phyloP scores from a whole-genome alignment of 208 protist species.

The Crithidia bombi region DNA sequence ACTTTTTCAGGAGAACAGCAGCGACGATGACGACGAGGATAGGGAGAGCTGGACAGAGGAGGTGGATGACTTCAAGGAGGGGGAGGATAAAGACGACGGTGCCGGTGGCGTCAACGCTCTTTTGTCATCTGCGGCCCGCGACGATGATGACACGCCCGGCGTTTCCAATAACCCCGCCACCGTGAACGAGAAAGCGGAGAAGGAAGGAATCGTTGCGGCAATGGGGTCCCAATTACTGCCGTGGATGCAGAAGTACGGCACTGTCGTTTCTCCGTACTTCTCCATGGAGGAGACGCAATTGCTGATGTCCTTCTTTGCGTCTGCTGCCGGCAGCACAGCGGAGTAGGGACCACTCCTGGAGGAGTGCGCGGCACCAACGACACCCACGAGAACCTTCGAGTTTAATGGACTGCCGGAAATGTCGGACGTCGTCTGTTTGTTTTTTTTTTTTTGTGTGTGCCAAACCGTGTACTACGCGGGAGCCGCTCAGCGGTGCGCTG shows the following conservation, averaged over 20 bases:
- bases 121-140: background rate
- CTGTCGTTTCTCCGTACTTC: slow-evolving; percentile 31
- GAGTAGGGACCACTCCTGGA: no score
- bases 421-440: no score
- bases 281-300: slow-evolving; percentile 17
- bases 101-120: background rate
- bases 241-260: slow-evolving; percentile 28
- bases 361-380: no score
- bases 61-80: background rate
- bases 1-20: slow-evolving; percentile 28
- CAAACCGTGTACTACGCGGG: no score
- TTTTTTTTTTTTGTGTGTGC: no score
- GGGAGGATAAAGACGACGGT: no score
- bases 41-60: slow-evolving; percentile 20
- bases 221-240: slow-evolving; percentile 28
- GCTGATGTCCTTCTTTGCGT: slow-evolving; percentile 24
- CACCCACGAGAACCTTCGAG: no score
- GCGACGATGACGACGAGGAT: slow-evolving; percentile 30
- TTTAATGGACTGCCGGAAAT: no score
- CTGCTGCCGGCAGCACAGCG: background rate
- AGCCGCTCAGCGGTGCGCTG: no score
- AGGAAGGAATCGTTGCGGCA: slow-evolving; percentile 6
- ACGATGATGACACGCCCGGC: no score
- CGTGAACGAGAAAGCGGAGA: slow-evolving; percentile 3
- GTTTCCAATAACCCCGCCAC: no score